Evolutionary conservation across 805 yeast genomes (phyloP).

Genomic region (Ogataea henricii): DNA sequence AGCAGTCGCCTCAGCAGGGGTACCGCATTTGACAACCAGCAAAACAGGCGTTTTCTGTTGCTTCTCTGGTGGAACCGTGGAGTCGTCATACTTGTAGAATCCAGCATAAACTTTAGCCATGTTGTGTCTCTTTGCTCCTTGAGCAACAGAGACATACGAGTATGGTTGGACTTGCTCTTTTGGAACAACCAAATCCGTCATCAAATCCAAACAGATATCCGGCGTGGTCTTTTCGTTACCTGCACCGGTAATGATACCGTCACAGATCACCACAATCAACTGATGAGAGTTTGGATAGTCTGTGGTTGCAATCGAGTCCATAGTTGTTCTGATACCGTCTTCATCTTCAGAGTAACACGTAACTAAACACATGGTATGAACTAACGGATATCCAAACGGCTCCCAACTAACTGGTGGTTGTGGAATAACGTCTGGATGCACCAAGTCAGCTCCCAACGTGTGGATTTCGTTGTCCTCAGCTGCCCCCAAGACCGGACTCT

Average conservation of each 20-base stretch:
- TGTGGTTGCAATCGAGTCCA: constrained; percentile 93
- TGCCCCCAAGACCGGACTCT: constrained; percentile 18
- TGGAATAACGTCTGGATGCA: constrained; percentile 79
- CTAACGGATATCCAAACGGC: constrained; percentile 81
- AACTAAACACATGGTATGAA: constrained; percentile 73
- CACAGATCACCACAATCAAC: constrained; percentile 81
- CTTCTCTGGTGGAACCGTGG: constrained; percentile 72
- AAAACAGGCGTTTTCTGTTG: constrained; percentile 86
- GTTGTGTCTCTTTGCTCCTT: constrained; percentile 92
- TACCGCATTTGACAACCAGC: constrained; percentile 83
- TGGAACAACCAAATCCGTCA: constrained; percentile 74
- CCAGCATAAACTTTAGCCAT: constrained; percentile 98
- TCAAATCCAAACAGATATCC: constrained; percentile 83
- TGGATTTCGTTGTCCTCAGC: constrained; percentile 41
- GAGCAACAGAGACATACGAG: constrained; percentile 94
- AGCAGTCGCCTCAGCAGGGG: constrained; percentile 71
- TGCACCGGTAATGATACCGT: constrained; percentile 92
- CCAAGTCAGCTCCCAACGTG: constrained; percentile 57
- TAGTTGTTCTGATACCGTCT: constrained; percentile 79
- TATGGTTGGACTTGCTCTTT: constrained; percentile 75
- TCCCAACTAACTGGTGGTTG: constrained; percentile 90
- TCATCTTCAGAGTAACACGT: constrained; percentile 96
- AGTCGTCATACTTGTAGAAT: constrained; percentile 81
- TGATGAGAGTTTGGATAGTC: constrained; percentile 96
- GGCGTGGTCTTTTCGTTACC: constrained; percentile 90